Evolutionary conservation across 768 basidiomycete species (phyloP).

Genomic region (Termitomyces sp.): DNA sequence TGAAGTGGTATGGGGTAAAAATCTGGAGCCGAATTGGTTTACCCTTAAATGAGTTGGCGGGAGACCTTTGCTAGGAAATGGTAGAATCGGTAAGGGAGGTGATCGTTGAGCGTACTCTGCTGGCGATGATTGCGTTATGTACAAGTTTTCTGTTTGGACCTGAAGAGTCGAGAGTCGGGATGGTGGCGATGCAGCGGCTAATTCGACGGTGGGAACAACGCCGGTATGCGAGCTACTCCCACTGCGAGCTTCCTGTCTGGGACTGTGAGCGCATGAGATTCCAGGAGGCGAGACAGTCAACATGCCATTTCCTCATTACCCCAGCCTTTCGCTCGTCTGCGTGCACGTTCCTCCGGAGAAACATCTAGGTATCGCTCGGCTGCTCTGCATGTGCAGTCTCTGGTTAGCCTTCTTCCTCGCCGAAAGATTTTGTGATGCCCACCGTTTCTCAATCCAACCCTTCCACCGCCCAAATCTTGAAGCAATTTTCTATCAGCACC

Average conservation of each 20-base stretch:
- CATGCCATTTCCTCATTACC: constrained; percentile 38
- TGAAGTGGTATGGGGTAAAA: constrained; percentile 72
- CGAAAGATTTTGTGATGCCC: constrained; percentile 7
- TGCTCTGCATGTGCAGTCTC: constrained; percentile 45
- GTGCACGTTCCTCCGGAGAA: constrained; percentile 49
- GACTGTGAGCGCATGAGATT: not conserved
- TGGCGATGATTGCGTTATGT: constrained; percentile 22
- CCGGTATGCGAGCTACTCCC: constrained; percentile 5
- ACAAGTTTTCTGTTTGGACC: constrained; percentile 40
- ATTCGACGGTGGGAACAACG: not conserved
- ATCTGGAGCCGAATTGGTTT: constrained; percentile 80
- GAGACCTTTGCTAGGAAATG: constrained; percentile 45
- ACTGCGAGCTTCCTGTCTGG: not conserved
- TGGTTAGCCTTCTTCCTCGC: constrained; percentile 3
- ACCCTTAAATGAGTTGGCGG: constrained; percentile 61
- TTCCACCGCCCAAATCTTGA: constrained; percentile 80
- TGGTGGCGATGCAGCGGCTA: constrained; percentile 9
- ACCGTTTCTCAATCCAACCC: constrained; percentile 89
- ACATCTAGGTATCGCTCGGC: constrained; percentile 76
- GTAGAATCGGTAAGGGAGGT: constrained; percentile 33
- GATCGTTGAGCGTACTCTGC: constrained; percentile 16
- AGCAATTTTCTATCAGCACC: constrained; percentile 8
- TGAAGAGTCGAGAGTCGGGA: constrained; percentile 18
- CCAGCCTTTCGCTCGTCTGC: constrained; percentile 69
- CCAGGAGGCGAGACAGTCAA: not conserved